phyloP scores from a whole-genome alignment of 2,329 filamentous ascomycete species.

The Venturia pyrina region DNA sequence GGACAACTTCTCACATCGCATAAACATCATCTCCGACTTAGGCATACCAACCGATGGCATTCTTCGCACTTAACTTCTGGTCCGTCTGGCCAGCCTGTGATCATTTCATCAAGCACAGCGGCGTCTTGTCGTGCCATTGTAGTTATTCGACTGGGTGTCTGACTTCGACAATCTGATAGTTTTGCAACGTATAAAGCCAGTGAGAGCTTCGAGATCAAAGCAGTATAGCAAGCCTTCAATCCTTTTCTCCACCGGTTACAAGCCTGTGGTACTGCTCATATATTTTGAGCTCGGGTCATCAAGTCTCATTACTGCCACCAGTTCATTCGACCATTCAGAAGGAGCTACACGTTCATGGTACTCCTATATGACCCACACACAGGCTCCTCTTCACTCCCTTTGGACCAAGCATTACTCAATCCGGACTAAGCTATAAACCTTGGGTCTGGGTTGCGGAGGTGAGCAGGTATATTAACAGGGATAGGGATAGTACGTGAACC shows the following conservation, averaged over 20 bases:
- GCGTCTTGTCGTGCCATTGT: background rate
- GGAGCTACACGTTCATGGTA: background rate
- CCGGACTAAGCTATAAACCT: background rate
- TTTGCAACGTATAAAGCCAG: background rate
- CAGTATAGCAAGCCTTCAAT: background rate
- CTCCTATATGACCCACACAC: background rate
- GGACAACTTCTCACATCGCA: background rate
- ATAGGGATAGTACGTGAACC: background rate
- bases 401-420: background rate
- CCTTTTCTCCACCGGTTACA: background rate
- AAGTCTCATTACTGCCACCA: background rate
- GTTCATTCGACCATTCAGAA: background rate
- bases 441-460: background rate
- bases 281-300: too few relatives aligned
- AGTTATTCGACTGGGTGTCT: background rate
- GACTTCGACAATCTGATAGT: background rate
- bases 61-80: background rate
- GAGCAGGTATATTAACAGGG: slow-evolving; percentile 1
- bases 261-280: background rate
- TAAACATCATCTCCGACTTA: slow-evolving; percentile 2
- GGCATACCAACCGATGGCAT: background rate
- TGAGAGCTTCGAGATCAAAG: background rate
- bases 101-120: background rate
- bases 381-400: background rate
- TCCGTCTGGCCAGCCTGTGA: background rate